Percentiles rank a stretch among this genome's conserved stretches.
Evolutionary conservation across 2,329 filamentous ascomycete genomes (phyloP).

Genomic region (Incumbomyces delicatus): DNA sequence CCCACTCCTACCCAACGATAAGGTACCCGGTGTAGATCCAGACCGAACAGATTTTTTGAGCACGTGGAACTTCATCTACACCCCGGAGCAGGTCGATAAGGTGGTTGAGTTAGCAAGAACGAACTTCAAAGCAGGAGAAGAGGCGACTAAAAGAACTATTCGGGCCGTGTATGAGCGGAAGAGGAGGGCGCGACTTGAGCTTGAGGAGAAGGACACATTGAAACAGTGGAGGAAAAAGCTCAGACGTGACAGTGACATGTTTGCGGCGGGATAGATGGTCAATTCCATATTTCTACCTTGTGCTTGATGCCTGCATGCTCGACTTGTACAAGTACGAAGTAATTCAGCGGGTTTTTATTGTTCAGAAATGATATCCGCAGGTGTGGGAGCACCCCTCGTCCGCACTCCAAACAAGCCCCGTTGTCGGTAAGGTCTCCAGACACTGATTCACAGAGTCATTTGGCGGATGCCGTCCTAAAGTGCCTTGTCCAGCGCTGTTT

Average conservation of each 20-base stretch:
- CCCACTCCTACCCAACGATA: slow-evolving; percentile 70
- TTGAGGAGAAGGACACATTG: slow-evolving; percentile 31
- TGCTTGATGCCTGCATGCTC: too few species aligned
- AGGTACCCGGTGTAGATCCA: slow-evolving; percentile 73
- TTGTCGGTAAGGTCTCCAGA: too few species aligned
- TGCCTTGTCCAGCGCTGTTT: too few species aligned
- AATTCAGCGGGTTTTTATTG: too few species aligned
- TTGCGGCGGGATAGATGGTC: slow-evolving; percentile 4
- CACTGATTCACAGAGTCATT: too few species aligned
- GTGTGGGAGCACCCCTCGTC: too few species aligned
- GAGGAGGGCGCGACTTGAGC: slow-evolving; percentile 55
- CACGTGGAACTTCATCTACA: slow-evolving; percentile 98
- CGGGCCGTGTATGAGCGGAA: slow-evolving; percentile 89
- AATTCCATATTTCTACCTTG: too few species aligned
- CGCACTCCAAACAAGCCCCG: too few species aligned
- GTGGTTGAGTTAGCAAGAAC: slow-evolving; percentile 73
- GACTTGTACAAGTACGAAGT: too few species aligned
- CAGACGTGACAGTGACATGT: slow-evolving; percentile 15
- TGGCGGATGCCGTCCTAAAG: too few species aligned
- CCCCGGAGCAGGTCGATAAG: slow-evolving; percentile 75
- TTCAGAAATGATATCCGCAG: too few species aligned
- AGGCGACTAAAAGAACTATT: slow-evolving; percentile 67
- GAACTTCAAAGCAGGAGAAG: slow-evolving; percentile 76
- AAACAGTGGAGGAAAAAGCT: slow-evolving; percentile 27
- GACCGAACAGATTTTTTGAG: slow-evolving; percentile 74